phyloP scores from a whole-genome alignment of 129 eudicot species.

The Artemisia tridentata region DNA sequence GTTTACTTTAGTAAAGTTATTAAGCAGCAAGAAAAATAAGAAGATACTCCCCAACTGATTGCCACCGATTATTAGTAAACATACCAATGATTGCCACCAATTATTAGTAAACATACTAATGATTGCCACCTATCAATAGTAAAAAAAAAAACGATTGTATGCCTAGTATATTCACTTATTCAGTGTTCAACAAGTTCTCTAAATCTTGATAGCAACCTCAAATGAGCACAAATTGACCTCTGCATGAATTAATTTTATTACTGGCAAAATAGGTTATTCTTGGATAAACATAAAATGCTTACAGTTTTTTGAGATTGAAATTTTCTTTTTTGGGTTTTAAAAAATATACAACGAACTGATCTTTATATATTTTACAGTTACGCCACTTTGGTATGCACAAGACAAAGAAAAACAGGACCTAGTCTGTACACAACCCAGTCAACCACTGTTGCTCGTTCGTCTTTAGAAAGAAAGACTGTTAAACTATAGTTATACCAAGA shows the following conservation, averaged over 20 bases:
- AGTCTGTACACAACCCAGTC: no score
- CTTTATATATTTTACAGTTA: not conserved
- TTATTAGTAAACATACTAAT: no score
- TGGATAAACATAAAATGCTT: not conserved
- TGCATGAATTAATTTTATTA: not conserved
- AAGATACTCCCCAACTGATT: not conserved
- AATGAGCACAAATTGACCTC: not conserved
- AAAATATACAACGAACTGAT: not conserved
- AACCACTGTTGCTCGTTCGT: no score
- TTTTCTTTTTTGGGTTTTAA: not conserved
- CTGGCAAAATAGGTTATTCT: not conserved
- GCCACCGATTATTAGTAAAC: no score
- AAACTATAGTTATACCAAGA: no score
- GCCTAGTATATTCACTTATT: no score
- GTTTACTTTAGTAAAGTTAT: conserved; percentile 8
- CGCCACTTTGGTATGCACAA: conserved; percentile 2
- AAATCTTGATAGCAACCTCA: not conserved
- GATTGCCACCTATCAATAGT: no score
- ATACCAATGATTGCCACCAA: no score
- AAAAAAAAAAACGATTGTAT: no score
- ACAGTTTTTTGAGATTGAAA: not conserved
- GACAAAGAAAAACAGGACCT: no score
- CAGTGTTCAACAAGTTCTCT: no score
- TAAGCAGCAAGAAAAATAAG: not conserved
- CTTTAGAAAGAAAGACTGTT: no score